Evolutionary conservation across 2,329 filamentous ascomycete genomes (phyloP).

Genomic region (Sclerotinia subarctica): DNA sequence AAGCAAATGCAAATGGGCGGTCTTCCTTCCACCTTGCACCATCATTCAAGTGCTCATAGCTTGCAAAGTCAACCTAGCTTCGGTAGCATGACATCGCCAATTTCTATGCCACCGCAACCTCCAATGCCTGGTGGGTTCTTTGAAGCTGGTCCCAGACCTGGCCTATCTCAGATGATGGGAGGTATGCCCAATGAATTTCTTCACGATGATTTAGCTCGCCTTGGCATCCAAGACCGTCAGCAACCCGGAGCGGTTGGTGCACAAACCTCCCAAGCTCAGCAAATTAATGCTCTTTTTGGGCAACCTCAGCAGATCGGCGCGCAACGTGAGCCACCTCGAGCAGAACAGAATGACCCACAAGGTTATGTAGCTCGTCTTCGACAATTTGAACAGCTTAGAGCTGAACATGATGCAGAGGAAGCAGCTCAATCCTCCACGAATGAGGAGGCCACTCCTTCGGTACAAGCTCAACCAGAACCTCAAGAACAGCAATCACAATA

Average conservation of each 20-base stretch:
- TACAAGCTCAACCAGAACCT: constrained; percentile 27
- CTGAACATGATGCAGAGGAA: constrained; percentile 62
- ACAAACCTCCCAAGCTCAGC: constrained; percentile 34
- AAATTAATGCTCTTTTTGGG: constrained; percentile 35
- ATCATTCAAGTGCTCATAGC: constrained; percentile 92
- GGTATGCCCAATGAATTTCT: constrained; percentile 51
- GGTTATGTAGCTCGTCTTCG: constrained; percentile 65
- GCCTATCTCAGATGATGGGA: constrained; percentile 40
- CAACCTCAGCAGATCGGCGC: constrained; percentile 29
- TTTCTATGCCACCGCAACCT: constrained; percentile 55
- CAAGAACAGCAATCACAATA: constrained; percentile 25
- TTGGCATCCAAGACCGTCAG: constrained; percentile 50
- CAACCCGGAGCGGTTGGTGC: constrained; percentile 28
- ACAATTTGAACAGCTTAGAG: constrained; percentile 76
- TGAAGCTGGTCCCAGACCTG: constrained; percentile 52
- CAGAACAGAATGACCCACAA: constrained; percentile 58
- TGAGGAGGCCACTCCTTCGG: constrained; percentile 36
- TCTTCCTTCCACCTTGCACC: constrained; percentile 62
- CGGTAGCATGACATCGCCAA: constrained; percentile 87
- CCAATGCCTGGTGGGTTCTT: constrained; percentile 59
- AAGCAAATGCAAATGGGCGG: constrained; percentile 66
- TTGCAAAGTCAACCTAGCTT: constrained; percentile 97
- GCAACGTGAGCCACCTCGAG: constrained; percentile 53
- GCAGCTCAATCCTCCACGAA: constrained; percentile 30
- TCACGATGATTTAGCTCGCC: constrained; percentile 71